phyloP scores from a whole-genome alignment of 306 rosid genomes.

The Nissolia schottii region DNA sequence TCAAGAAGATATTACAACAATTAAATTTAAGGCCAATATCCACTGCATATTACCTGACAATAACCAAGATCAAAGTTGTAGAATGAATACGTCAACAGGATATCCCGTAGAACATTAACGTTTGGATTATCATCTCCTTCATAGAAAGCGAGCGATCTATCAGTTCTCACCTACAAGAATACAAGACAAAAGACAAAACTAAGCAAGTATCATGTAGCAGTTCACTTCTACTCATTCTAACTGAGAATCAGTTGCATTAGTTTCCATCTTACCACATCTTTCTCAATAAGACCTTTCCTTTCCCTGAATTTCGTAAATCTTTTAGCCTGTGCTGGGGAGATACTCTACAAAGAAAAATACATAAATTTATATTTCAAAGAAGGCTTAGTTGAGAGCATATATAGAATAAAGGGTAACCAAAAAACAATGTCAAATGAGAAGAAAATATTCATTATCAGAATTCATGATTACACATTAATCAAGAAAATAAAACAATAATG shows the following conservation, averaged over 20 bases:
- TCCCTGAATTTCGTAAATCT: conserved; percentile 95
- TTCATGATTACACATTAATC: background rate
- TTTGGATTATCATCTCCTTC: conserved; percentile 96
- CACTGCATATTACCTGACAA: conserved; percentile 71
- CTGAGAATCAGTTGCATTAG: conserved; percentile 3
- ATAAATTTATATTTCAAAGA: conserved; percentile 5
- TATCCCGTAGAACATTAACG: conserved; percentile 76
- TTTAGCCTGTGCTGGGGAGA: conserved; percentile 77
- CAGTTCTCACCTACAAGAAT: conserved; percentile 81
- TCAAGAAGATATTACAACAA: background rate
- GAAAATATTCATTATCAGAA: background rate
- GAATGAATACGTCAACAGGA: conserved; percentile 88
- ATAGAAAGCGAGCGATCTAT: conserved; percentile 66
- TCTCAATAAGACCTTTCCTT: conserved; percentile 94
- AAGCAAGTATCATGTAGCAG: conserved; percentile 19
- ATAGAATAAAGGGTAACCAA: background rate
- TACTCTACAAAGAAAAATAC: conserved; percentile 55
- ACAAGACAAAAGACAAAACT: conserved; percentile 27
- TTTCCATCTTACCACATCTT: conserved; percentile 84
- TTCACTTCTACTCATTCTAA: conserved; percentile 2
- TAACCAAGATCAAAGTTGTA: conserved; percentile 99
- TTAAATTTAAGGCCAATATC: background rate
- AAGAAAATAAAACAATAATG: conserved; percentile 2
- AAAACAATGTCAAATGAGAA: background rate
- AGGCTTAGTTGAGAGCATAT: conserved; percentile 2